Percentiles rank a stretch among this genome's conserved stretches.
phyloP scores from a whole-genome alignment of 345 rosid genomes.

The Eucalyptus fibrosa region DNA sequence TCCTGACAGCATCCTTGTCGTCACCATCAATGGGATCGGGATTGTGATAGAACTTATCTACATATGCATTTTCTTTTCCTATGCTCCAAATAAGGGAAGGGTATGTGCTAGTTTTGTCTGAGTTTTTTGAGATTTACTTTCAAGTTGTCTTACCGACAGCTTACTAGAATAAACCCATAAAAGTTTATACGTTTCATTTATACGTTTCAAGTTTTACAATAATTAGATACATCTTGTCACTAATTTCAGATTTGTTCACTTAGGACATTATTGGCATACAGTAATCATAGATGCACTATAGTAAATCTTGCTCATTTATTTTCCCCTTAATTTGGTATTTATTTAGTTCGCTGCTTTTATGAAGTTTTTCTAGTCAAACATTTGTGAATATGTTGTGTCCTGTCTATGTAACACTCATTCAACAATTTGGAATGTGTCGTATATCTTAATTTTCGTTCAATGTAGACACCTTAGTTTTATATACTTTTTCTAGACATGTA shows the following conservation, averaged over 20 bases:
- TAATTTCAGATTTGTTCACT: not conserved
- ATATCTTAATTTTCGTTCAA: not conserved
- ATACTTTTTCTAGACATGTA: not conserved
- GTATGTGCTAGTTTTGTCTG: not conserved
- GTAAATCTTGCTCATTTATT: not conserved
- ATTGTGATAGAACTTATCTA: constrained; percentile 15
- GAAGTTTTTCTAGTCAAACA: not conserved
- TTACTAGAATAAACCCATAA: not conserved
- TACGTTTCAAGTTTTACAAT: not conserved
- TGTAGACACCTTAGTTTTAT: not conserved
- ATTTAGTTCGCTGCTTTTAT: not conserved
- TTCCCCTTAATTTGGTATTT: not conserved
- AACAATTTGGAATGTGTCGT: not conserved
- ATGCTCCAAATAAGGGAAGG: not conserved
- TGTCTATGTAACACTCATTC: not conserved
- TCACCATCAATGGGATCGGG: constrained; percentile 25
- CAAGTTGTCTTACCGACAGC: not conserved
- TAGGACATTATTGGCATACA: not conserved
- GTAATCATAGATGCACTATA: not conserved
- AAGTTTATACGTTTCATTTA: not conserved
- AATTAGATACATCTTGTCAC: not conserved
- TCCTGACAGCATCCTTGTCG: constrained; percentile 23
- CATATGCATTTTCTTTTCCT: constrained; percentile 9
- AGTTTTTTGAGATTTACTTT: not conserved
- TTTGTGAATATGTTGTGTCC: not conserved